Evolutionary conservation across 306 rosid species (phyloP), one percentile per base, ranked within the genome.

Genomic region (Citrullus mucosospermus): DNA sequence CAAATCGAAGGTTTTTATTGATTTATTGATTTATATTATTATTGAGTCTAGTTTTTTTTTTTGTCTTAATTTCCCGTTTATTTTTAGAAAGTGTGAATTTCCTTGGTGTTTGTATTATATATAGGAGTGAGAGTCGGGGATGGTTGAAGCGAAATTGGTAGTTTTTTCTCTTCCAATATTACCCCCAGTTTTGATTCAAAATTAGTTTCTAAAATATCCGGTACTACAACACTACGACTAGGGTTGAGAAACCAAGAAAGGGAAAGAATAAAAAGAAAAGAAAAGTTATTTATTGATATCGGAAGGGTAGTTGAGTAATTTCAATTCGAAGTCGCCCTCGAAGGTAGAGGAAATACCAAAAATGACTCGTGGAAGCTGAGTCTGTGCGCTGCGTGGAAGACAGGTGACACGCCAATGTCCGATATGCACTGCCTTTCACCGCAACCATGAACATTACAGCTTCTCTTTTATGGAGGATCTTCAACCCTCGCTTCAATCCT

Each of bases 341-440:
- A 34, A 50, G 58, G 6, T 4, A 28, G 78, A 28, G 41, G 51
- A 30, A 50, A 36, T 15, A 32, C 25, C 7, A 34, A 22, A 63
- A 63, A 72, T 55, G 63, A 78, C 36, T 78, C 76, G 81, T 78
- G 81, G 76, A 78, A 50, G 63, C 16, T 51, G 53, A n/a, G 20
- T 78, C 65, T 3, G 55, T 32, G 38, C 65, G 81, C 81, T 78
- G 76, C 81, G 81, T 78, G 81, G 81, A 78, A 78, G 41, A 17
- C 9, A 32, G 55, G 13, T 67, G 81, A 67, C 81, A 67, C 65
- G 43, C 25, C 66, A 78, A 78, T 78, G 81, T 8, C 75, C 80
- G 80, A 39, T 62, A 16, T 55, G 20, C 17, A 12, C 55, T 22
- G 43, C 36, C 68, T 48, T 20, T 32, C 67, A 9, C 51, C 39